phyloP scores from a whole-genome alignment of 2,329 filamentous ascomycete species.

The Monilinia aucupariae region DNA sequence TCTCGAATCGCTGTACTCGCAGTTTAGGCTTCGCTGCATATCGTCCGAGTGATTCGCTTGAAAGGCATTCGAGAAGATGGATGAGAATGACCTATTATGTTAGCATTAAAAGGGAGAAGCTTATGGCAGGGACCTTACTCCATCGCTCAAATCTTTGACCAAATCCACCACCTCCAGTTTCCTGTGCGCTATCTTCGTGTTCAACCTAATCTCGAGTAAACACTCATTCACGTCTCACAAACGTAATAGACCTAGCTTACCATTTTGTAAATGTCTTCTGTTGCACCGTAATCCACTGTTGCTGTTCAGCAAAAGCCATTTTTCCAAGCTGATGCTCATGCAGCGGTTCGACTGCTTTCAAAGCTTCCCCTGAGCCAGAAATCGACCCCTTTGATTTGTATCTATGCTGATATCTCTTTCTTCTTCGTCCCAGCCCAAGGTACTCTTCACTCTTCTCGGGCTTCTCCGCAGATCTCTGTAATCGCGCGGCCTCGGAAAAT shows the following conservation, averaged over 20 bases:
- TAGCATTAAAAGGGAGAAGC: slow-evolving; percentile 24
- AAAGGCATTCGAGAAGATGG: slow-evolving; percentile 93
- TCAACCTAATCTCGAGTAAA: slow-evolving; percentile 59
- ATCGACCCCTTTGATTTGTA: slow-evolving; percentile 15
- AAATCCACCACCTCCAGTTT: slow-evolving; percentile 79
- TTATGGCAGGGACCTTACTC: slow-evolving; percentile 55
- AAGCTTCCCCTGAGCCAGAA: slow-evolving; percentile 24
- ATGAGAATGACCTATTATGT: slow-evolving; percentile 75
- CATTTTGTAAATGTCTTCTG: slow-evolving; percentile 99
- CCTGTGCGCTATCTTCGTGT: slow-evolving; percentile 82
- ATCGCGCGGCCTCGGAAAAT: slow-evolving; percentile 16
- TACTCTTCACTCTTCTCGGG: not conserved
- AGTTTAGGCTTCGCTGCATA: slow-evolving; percentile 96
- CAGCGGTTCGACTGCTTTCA: slow-evolving; percentile 32
- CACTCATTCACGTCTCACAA: slow-evolving; percentile 12
- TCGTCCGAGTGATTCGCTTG: slow-evolving; percentile 86
- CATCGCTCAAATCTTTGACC: slow-evolving; percentile 84
- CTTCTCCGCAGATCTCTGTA: slow-evolving; percentile 15
- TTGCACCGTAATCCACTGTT: slow-evolving; percentile 74
- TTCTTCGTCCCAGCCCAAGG: slow-evolving; percentile 11
- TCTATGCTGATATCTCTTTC: slow-evolving; percentile 13
- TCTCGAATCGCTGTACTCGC: slow-evolving; percentile 94
- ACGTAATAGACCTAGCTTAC: slow-evolving; percentile 38
- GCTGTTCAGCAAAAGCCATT: slow-evolving; percentile 61
- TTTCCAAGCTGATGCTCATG: slow-evolving; percentile 39